A percentile compares a stretch with the other conserved stretches of the same genome.
Conservation (phyloP, 192 early-diverging fungal species). For the Paraglomus brasilianum region DNA sequence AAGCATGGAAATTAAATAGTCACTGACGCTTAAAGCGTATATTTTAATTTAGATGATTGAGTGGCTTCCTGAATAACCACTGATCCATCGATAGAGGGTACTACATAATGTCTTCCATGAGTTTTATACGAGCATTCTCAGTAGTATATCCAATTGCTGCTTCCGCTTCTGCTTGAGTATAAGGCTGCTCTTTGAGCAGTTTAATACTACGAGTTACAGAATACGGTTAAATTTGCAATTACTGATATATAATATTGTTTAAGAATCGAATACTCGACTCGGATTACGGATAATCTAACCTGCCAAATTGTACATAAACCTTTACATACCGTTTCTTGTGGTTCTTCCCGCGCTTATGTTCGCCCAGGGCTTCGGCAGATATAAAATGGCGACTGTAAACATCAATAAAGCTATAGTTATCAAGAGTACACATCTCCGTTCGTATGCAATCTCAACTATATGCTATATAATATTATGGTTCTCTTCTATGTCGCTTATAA, state of each 20-base stretch:
- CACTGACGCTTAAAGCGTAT: no score
- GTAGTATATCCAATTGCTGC: conserved; percentile 55
- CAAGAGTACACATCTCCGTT: background rate
- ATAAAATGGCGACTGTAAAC: conserved; percentile 70
- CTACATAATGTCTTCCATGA: background rate
- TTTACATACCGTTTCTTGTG: conserved; percentile 74
- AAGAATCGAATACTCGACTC: conserved; percentile 4
- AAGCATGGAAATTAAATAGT: no score
- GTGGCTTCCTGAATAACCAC: no score
- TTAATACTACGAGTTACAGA: conserved; percentile 55
- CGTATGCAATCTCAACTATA: no score
- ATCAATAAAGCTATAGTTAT: background rate
- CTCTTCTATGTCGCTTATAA: no score
- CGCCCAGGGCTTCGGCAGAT: conserved; percentile 52
- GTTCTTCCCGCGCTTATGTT: conserved; percentile 75
- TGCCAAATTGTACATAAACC: background rate
- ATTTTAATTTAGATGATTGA: no score
- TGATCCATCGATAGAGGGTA: no score
- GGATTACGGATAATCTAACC: background rate
- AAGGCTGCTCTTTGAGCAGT: conserved; percentile 77
- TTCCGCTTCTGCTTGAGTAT: conserved; percentile 89
- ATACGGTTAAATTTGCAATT: background rate
- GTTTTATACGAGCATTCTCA: conserved; percentile 4
- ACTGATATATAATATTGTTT: background rate
- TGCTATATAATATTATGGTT: no score